Conservation (phyloP, 257 asterid genomes). For the Euphrasia confusa region DNA sequence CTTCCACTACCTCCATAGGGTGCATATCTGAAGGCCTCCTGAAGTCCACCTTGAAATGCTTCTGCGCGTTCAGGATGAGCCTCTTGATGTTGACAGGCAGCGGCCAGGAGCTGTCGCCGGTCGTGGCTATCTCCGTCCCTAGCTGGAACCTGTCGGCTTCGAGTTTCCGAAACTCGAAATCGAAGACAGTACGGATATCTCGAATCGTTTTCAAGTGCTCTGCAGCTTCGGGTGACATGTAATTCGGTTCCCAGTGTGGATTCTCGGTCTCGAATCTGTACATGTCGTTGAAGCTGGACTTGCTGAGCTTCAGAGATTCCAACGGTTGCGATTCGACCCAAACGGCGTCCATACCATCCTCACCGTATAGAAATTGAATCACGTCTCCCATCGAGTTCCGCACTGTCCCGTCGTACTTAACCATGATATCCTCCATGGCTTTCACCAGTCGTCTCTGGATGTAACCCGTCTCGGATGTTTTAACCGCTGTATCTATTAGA, state of each 20-base stretch:
- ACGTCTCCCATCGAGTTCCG: constrained; percentile 96
- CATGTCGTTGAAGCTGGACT: constrained; percentile 53
- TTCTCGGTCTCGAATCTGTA: constrained; percentile 79
- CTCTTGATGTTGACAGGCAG: constrained; percentile 89
- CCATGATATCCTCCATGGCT: constrained; percentile 99
- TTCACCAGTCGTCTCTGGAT: constrained; percentile 94
- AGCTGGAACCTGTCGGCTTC: constrained; percentile 86
- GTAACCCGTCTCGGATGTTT: constrained; percentile 98
- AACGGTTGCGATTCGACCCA: constrained; percentile 94
- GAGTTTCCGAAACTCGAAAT: constrained; percentile 89
- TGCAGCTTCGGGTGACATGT: constrained; percentile 76
- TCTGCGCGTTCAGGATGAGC: constrained; percentile 83
- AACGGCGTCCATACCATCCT: constrained; percentile 98
- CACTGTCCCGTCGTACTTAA: constrained; percentile 97
- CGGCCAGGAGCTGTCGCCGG: constrained; percentile 91
- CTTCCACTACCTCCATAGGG: constrained; percentile 98
- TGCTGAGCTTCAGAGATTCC: constrained; percentile 85
- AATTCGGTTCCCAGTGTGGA: constrained; percentile 75
- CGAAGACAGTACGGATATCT: constrained; percentile 91
- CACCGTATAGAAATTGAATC: constrained; percentile 96
- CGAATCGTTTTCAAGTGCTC: constrained; percentile 86
- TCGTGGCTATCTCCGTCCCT: constrained; percentile 88
- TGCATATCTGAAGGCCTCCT: constrained; percentile 95
- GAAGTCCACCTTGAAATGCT: constrained; percentile 85
- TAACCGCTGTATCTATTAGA: constrained; percentile 96